Evolutionary conservation across 768 basidiomycete species (phyloP).

Genomic region (Mycena kentingensis): DNA sequence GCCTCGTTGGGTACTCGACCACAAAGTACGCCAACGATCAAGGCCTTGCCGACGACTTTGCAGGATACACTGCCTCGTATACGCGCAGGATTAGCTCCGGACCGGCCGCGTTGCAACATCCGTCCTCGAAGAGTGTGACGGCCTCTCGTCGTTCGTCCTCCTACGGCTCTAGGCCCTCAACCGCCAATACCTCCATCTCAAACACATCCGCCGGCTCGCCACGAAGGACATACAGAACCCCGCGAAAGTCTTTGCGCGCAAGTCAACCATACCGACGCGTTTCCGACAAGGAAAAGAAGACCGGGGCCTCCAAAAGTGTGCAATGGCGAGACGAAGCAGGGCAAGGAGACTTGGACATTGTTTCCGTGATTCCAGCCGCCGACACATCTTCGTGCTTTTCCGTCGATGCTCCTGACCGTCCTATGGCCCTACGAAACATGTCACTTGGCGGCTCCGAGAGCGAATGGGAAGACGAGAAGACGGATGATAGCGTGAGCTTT

Average conservation of each 20-base stretch:
- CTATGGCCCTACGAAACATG: conserved; percentile 39
- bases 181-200: conserved; percentile 38
- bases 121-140: conserved; percentile 16
- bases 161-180: conserved; percentile 31
- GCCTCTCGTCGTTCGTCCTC: conserved; percentile 43
- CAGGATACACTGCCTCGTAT: conserved; percentile 51
- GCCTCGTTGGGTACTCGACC: conserved; percentile 67
- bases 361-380: conserved; percentile 37
- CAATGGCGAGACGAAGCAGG: conserved; percentile 89
- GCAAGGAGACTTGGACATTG: conserved; percentile 72
- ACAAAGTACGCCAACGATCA: conserved; percentile 53
- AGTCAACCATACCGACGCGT: conserved; percentile 67
- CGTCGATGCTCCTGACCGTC: conserved; percentile 24
- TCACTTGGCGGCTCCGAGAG: conserved; percentile 73
- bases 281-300: conserved; percentile 65
- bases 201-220: conserved; percentile 54
- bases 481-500: conserved; percentile 69
- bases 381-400: conserved; percentile 48
- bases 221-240: conserved; percentile 55
- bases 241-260: conserved; percentile 73
- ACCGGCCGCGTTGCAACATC: conserved; percentile 44
- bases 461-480: conserved; percentile 90
- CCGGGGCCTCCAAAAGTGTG: conserved; percentile 68
- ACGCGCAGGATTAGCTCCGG: conserved; percentile 53
- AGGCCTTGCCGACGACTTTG: conserved; percentile 45